phyloP scores from a whole-genome alignment of 345 rosid species.

The Camelina sativa region DNA sequence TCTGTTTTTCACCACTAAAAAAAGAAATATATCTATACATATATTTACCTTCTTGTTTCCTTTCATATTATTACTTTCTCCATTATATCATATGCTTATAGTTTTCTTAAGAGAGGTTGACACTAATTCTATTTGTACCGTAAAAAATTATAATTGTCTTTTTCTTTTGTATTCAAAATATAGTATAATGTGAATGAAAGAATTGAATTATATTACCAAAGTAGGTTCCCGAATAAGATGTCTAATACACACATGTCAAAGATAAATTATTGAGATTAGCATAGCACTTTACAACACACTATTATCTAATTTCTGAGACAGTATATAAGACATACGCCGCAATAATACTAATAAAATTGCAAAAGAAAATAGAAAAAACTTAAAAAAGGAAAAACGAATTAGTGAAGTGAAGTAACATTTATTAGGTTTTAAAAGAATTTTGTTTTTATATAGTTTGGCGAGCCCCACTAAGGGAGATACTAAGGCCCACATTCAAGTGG shows the following conservation, averaged over 20 bases:
- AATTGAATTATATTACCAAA: background rate
- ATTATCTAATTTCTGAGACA: background rate
- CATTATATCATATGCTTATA: background rate
- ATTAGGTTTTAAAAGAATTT: background rate
- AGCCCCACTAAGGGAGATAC: background rate
- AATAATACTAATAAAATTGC: no score
- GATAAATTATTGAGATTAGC: constrained; percentile 2
- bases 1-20: constrained; percentile 18
- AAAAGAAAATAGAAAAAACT: background rate
- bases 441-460: background rate
- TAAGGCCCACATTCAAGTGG: background rate
- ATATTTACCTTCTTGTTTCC: background rate
- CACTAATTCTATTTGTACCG: background rate
- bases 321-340: no score
- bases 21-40: background rate
- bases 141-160: no score
- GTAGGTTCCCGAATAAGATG: background rate
- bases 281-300: background rate
- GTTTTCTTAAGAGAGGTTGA: constrained; percentile 1
- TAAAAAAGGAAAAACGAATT: background rate
- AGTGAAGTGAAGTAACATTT: background rate
- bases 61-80: background rate
- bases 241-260: background rate
- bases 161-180: background rate
- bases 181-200: background rate